These are phyloP conservation scores for Cyberlindnera bimundalis DNA, from an alignment of 805 yeast genomes.

Conservation along the genomic window DNA sequence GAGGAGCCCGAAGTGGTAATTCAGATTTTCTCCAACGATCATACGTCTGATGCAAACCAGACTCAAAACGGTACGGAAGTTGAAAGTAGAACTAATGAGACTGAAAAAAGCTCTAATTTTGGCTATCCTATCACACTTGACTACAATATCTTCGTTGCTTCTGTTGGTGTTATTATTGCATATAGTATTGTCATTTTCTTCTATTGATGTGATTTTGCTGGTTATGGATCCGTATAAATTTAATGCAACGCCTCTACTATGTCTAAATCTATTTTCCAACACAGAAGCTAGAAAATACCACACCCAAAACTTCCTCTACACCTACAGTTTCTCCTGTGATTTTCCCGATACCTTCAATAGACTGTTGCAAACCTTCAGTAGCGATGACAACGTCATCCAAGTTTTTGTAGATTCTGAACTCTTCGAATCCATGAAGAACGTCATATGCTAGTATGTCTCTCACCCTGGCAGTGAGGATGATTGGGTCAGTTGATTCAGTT, in stretches of 20 bases:
- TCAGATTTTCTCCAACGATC: too few relatives aligned
- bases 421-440: slow-evolving; percentile 70
- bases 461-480: slow-evolving; percentile 70
- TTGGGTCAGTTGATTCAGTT: slow-evolving; percentile 56
- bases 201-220: too few relatives aligned
- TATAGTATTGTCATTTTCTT: too few relatives aligned
- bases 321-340: slow-evolving; percentile 90
- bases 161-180: too few relatives aligned
- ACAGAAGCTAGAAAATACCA: slow-evolving; percentile 88
- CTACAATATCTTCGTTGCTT: too few relatives aligned
- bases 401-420: slow-evolving; percentile 48
- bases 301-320: slow-evolving; percentile 85
- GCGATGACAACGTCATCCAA: slow-evolving; percentile 76
- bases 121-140: too few relatives aligned
- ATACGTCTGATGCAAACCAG: too few relatives aligned
- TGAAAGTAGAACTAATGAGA: too few relatives aligned
- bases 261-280: slow-evolving; percentile 66
- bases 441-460: slow-evolving; percentile 73
- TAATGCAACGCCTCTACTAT: background rate
- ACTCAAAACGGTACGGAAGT: too few relatives aligned
- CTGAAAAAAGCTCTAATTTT: too few relatives aligned
- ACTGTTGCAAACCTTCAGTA: slow-evolving; percentile 65
- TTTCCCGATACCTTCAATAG: slow-evolving; percentile 86
- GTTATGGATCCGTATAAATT: too few relatives aligned
- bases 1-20: too few relatives aligned